Percentiles rank a stretch among this genome's conserved stretches.
These are phyloP conservation scores for Alloascoidea africana DNA, from an alignment of 805 yeast genomes.

Conservation along the genomic window DNA sequence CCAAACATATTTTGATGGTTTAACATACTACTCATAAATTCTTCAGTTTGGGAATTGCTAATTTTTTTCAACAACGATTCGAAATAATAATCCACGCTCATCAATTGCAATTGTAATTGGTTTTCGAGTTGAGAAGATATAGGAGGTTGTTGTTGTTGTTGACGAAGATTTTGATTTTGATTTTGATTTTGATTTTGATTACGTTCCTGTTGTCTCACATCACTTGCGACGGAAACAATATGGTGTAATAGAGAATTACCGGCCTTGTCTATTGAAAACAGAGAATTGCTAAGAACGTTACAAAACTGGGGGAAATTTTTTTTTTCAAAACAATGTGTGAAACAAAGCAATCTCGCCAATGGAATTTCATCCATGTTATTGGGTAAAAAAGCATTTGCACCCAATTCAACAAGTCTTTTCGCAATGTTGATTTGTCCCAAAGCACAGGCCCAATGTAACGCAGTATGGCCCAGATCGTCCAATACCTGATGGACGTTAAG, in stretches of 20 bases:
- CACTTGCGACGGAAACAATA: background rate
- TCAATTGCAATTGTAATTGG: constrained; percentile 51
- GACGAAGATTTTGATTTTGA: too few relatives aligned
- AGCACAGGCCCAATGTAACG: constrained; percentile 96
- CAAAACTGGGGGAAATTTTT: constrained; percentile 68
- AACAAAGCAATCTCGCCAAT: constrained; percentile 66
- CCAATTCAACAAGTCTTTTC: constrained; percentile 57
- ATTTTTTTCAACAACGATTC: constrained; percentile 63
- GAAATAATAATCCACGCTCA: constrained; percentile 72
- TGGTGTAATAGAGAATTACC: constrained; percentile 73
- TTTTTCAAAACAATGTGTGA: constrained; percentile 76
- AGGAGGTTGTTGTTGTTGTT: constrained; percentile 54
- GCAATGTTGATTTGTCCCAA: constrained; percentile 76
- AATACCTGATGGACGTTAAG: constrained; percentile 54
- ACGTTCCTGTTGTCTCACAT: too few relatives aligned
- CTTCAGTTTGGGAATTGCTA: constrained; percentile 45
- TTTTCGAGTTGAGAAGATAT: too few relatives aligned
- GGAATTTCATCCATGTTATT: constrained; percentile 78
- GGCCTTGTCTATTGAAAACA: constrained; percentile 68
- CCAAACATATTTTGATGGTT: constrained; percentile 75
- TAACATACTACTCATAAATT: constrained; percentile 28
- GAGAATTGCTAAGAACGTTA: constrained; percentile 59
- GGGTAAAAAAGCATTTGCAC: constrained; percentile 48
- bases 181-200: too few relatives aligned
- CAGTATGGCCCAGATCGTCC: constrained; percentile 89